phyloP scores from a whole-genome alignment of 441 rosid species.

The Cnidoscolus chayamansa region DNA sequence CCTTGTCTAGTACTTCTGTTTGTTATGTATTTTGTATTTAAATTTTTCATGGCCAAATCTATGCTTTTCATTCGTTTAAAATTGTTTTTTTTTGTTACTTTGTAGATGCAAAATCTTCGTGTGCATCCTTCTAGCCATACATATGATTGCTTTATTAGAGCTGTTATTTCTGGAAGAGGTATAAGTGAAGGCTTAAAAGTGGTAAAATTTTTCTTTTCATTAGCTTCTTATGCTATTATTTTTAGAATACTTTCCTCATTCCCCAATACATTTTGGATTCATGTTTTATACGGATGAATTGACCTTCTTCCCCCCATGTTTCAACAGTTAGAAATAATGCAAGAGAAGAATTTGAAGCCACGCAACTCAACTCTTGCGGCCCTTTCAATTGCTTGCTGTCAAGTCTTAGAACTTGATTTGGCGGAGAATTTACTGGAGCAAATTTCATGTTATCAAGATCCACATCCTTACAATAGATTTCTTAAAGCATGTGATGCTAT shows the following conservation, averaged over 20 bases:
- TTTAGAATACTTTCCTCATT: conserved; percentile 9
- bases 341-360: conserved; percentile 53
- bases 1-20: not conserved
- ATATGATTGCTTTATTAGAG: conserved; percentile 66
- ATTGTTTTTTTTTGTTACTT: conserved; percentile 17
- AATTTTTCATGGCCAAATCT: not conserved
- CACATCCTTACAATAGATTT: conserved; percentile 59
- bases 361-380: conserved; percentile 49
- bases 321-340: conserved; percentile 59
- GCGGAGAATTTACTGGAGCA: conserved; percentile 71
- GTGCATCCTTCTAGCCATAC: conserved; percentile 57
- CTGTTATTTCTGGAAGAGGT: conserved; percentile 47
- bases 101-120: conserved; percentile 81
- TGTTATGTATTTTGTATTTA: not conserved
- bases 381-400: conserved; percentile 53
- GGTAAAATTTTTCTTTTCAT: conserved; percentile 39
- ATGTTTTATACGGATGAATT: conserved; percentile 6
- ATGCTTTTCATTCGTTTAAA: conserved; percentile 10
- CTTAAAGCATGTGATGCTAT: conserved; percentile 57
- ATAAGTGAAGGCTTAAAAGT: conserved; percentile 50
- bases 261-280: conserved; percentile 13
- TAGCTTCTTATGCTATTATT: conserved; percentile 16
- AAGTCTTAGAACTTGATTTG: conserved; percentile 64
- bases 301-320: conserved; percentile 10
- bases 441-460: conserved; percentile 41